A percentile compares a stretch with the other conserved stretches of the same genome.
These are phyloP conservation scores for Botrytis paeoniae DNA, from an alignment of 2,329 filamentous ascomycete genomes.

Conservation along the genomic window DNA sequence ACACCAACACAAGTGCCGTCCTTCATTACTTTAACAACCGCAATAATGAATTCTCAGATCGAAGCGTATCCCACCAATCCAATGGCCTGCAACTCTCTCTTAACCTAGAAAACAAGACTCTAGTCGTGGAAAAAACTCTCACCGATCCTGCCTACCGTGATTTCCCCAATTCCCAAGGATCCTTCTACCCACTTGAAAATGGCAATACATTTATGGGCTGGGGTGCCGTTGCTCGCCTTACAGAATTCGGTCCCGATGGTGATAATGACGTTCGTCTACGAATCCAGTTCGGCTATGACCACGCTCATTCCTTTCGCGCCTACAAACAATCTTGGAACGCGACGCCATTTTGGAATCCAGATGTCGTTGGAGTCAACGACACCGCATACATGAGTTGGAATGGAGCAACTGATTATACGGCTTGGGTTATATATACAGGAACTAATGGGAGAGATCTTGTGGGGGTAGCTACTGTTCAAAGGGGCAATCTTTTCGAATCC, in stretches of 20 bases:
- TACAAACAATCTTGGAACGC: not conserved
- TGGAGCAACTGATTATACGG: not conserved
- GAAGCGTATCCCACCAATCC: not conserved
- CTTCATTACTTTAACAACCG: slow-evolving; percentile 8
- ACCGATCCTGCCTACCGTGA: not conserved
- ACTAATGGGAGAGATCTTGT: not conserved
- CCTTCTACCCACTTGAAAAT: not conserved
- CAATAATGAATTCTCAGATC: not conserved
- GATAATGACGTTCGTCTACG: not conserved
- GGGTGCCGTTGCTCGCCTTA: not conserved
- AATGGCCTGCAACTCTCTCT: not conserved
- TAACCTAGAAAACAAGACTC: not conserved
- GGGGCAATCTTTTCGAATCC: not conserved
- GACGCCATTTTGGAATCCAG: not conserved
- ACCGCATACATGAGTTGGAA: not conserved
- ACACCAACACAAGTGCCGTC: not conserved
- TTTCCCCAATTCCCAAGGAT: not conserved
- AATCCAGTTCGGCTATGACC: not conserved
- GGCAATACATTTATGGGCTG: not conserved
- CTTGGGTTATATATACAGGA: not conserved
- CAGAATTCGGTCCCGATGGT: not conserved
- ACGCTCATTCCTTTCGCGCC: not conserved
- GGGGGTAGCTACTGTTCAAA: not conserved
- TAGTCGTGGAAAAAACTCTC: not conserved
- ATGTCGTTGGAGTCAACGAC: not conserved